phyloP scores from a whole-genome alignment of 495 filamentous ascomycete species.

The Aspergillus ostianus region DNA sequence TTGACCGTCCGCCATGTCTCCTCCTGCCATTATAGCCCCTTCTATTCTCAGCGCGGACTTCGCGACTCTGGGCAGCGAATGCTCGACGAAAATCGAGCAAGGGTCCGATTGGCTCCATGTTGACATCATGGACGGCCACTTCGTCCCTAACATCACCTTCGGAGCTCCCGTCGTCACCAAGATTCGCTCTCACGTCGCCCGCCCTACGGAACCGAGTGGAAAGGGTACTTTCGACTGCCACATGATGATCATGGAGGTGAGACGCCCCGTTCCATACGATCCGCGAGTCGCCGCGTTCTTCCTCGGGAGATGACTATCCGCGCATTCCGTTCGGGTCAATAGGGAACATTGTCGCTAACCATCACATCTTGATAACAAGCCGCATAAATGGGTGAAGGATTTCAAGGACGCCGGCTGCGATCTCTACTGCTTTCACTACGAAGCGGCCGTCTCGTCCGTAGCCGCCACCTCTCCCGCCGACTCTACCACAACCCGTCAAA shows the following conservation, averaged over 20 bases:
- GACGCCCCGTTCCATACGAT: background rate
- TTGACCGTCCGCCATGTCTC: conserved; percentile 60
- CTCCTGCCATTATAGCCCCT: conserved; percentile 89
- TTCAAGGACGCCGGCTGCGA: conserved; percentile 94
- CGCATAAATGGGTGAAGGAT: conserved; percentile 95
- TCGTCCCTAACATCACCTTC: conserved; percentile 98
- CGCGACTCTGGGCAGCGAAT: conserved; percentile 78
- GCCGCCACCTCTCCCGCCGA: conserved; percentile 77
- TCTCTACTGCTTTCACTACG: conserved; percentile 99
- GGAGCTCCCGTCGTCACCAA: conserved; percentile 91
- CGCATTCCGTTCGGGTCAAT: conserved; percentile 5
- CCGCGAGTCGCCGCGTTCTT: background rate
- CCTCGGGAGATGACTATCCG: background rate
- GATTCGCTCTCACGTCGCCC: conserved; percentile 79
- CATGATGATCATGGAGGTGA: conserved; percentile 98
- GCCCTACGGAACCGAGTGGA: conserved; percentile 54
- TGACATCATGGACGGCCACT: conserved; percentile 97
- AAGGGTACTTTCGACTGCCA: conserved; percentile 98
- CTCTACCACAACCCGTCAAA: conserved; percentile 59
- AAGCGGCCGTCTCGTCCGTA: conserved; percentile 83
- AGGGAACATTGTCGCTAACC: conserved; percentile 1
- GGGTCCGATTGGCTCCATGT: conserved; percentile 79
- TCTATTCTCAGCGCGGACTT: conserved; percentile 98
- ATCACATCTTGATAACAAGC: conserved; percentile 48
- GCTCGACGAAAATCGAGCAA: conserved; percentile 73